phyloP scores from a whole-genome alignment of 2,329 filamentous ascomycete genomes.

The Fusarium pseudoanthophilum region DNA sequence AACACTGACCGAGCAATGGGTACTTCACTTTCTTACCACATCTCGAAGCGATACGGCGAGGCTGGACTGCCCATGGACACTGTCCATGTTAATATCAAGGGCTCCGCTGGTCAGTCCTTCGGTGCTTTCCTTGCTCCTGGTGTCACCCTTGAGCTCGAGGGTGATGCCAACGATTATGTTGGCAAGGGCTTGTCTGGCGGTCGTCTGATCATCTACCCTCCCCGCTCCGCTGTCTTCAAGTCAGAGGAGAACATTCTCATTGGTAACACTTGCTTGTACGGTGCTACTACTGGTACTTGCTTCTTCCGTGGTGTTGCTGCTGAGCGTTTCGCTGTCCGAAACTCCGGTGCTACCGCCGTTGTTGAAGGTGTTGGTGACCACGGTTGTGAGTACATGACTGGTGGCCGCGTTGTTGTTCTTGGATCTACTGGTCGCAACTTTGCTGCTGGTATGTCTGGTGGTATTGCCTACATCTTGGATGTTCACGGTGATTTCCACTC shows the following conservation, averaged over 20 bases:
- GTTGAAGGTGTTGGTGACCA: constrained; percentile 97
- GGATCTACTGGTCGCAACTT: constrained; percentile 96
- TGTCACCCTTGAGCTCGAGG: constrained; percentile 93
- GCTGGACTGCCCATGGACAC: constrained; percentile 90
- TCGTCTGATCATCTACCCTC: constrained; percentile 91
- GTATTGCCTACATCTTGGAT: constrained; percentile 94
- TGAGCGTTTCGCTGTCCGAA: constrained; percentile 95
- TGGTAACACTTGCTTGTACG: constrained; percentile 95
- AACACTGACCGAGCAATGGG: constrained; percentile 96
- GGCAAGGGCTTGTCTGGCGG: constrained; percentile 96
- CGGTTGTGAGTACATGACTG: constrained; percentile 99
- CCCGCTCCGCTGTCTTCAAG: constrained; percentile 90
- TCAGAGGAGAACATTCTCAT: constrained; percentile 95
- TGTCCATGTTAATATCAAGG: constrained; percentile 95
- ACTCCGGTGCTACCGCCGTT: constrained; percentile 95
- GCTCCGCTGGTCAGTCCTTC: constrained; percentile 95
- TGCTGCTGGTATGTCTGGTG: constrained; percentile 97
- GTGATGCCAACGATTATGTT: constrained; percentile 96
- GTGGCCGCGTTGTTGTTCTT: constrained; percentile 87
- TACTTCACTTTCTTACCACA: constrained; percentile 93
- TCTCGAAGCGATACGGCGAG: constrained; percentile 92
- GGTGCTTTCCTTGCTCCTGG: constrained; percentile 93
- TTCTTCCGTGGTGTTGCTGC: constrained; percentile 98
- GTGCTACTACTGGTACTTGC: constrained; percentile 88
- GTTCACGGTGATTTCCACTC: constrained; percentile 88